These are phyloP conservation scores for Acarospora socialis DNA, from an alignment of 2,329 filamentous ascomycete genomes.

Conservation along the genomic window DNA sequence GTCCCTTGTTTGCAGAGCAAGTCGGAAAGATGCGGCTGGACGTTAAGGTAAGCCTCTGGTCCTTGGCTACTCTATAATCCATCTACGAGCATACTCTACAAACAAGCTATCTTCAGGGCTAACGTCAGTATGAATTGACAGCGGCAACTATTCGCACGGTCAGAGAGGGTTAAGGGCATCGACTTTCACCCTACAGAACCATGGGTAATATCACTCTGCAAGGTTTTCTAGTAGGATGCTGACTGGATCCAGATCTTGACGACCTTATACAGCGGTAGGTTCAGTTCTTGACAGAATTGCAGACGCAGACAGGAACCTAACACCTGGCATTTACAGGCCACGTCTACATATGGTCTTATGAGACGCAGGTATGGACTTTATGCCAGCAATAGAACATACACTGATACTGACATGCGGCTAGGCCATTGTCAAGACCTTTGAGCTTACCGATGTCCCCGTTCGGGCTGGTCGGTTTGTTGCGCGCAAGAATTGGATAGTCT, in stretches of 20 bases:
- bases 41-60: slow-evolving; percentile 22
- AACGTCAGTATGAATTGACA: slow-evolving; percentile 29
- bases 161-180: slow-evolving; percentile 91
- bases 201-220: slow-evolving; percentile 48
- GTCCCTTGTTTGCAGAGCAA: not conserved
- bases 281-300: slow-evolving; percentile 17
- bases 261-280: slow-evolving; percentile 82
- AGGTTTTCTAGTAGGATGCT: slow-evolving; percentile 12
- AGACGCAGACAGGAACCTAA: slow-evolving; percentile 8
- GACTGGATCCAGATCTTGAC: slow-evolving; percentile 51
- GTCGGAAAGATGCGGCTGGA: slow-evolving; percentile 29
- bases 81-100: no score
- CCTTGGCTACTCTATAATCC: not conserved
- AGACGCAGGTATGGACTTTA: slow-evolving; percentile 50
- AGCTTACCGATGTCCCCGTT: slow-evolving; percentile 95
- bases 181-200: slow-evolving; percentile 95
- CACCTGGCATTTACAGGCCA: slow-evolving; percentile 54
- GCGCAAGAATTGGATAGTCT: slow-evolving; percentile 98
- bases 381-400: not conserved
- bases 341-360: slow-evolving; percentile 98
- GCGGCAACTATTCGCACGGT: slow-evolving; percentile 75
- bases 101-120: no score
- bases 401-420: slow-evolving; percentile 22
- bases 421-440: slow-evolving; percentile 95
- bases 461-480: slow-evolving; percentile 92